Evolutionary conservation across 352 stramenopile species (phyloP).

Genomic region (Phytopythium vexans): DNA sequence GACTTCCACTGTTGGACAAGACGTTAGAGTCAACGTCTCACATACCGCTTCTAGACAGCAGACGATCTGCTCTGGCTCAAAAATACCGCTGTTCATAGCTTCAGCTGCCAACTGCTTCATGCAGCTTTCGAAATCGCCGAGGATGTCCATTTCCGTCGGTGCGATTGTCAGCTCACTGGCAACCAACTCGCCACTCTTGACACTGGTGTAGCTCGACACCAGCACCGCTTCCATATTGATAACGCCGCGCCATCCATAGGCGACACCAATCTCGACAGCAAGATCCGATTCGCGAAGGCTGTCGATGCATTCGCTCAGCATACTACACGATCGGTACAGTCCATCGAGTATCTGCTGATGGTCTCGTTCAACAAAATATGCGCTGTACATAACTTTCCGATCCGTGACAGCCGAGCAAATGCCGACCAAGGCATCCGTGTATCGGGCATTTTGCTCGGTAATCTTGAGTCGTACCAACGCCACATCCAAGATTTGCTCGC

Average conservation of each 20-base stretch:
- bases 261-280: slow-evolving; percentile 36
- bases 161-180: no score
- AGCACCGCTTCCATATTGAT: slow-evolving; percentile 52
- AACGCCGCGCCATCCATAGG: slow-evolving; percentile 59
- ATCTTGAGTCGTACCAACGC: slow-evolving; percentile 17
- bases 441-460: not conserved
- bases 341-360: slow-evolving; percentile 10
- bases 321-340: slow-evolving; percentile 19
- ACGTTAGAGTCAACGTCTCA: slow-evolving; percentile 52
- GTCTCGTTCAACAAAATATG: slow-evolving; percentile 27
- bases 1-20: slow-evolving; percentile 38
- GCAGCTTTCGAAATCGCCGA: slow-evolving; percentile 41
- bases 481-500: slow-evolving; percentile 23
- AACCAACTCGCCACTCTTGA: slow-evolving; percentile 23
- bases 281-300: slow-evolving; percentile 5
- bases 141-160: no score
- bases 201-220: slow-evolving; percentile 27
- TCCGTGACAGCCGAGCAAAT: slow-evolving; percentile 24
- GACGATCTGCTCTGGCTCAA: slow-evolving; percentile 31
- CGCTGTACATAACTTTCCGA: slow-evolving; percentile 33
- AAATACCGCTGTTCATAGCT: slow-evolving; percentile 7
- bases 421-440: slow-evolving; percentile 8
- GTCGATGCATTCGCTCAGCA: slow-evolving; percentile 21
- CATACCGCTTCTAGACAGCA: slow-evolving; percentile 51
- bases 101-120: slow-evolving; percentile 25